These are phyloP conservation scores for Pythium guiyangense DNA, from an alignment of 352 stramenopile species.

Conservation along the genomic window DNA sequence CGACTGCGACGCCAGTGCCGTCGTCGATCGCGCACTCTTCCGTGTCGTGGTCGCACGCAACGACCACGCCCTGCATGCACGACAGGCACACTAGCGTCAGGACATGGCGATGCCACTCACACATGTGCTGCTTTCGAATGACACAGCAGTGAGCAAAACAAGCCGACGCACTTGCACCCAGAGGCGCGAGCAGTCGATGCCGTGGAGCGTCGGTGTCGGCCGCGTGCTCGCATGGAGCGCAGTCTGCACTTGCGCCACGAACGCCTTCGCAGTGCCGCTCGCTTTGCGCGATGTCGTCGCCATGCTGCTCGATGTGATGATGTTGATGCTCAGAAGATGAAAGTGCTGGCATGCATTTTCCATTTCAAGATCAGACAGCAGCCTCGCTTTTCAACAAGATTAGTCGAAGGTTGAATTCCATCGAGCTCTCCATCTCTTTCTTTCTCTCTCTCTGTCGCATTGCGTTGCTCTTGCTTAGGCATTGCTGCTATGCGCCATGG, in stretches of 20 bases:
- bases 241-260: constrained; percentile 47
- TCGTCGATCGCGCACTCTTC: constrained; percentile 62
- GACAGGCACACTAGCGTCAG: neutral
- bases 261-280: constrained; percentile 48
- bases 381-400: too few relatives aligned
- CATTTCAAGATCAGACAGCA: too few relatives aligned
- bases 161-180: constrained; percentile 56
- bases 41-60: constrained; percentile 25
- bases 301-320: neutral
- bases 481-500: too few relatives aligned
- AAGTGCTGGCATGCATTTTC: too few relatives aligned
- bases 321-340: neutral
- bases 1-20: constrained; percentile 52
- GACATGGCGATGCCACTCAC: neutral
- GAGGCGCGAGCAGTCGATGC: constrained; percentile 60
- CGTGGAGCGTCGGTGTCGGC: constrained; percentile 43
- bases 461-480: neutral
- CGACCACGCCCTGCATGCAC: constrained; percentile 43
- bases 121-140: neutral
- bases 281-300: constrained; percentile 4
- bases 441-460: too few relatives aligned
- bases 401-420: too few relatives aligned
- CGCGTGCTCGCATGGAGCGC: constrained; percentile 32
- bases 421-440: too few relatives aligned
- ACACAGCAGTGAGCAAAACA: neutral